Conservation (phyloP, 139 green algal genomes). For the Spirogloea muscicola region DNA sequence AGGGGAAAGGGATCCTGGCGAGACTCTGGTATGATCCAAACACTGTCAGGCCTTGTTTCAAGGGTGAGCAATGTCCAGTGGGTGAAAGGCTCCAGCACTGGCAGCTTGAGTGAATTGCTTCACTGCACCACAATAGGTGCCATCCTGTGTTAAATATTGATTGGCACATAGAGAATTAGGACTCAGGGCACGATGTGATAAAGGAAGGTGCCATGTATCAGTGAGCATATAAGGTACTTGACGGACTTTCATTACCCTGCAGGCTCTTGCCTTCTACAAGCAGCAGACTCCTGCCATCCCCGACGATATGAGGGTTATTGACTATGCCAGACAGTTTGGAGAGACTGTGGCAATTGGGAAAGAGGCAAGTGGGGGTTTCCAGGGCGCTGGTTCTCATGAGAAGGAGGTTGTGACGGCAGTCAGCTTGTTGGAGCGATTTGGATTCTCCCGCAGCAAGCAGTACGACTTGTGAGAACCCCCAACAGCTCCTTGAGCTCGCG, state of each 20-base stretch:
- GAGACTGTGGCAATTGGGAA: constrained; percentile 50
- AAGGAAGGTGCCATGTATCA: no score
- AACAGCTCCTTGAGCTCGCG: neutral
- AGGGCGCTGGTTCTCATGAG: neutral
- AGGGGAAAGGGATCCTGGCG: constrained; percentile 2
- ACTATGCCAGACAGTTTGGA: constrained; percentile 49
- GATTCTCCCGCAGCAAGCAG: constrained; percentile 1
- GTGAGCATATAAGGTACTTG: neutral
- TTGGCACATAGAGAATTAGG: no score
- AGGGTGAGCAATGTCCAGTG: neutral
- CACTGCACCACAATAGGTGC: neutral
- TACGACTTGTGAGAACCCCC: constrained; percentile 9
- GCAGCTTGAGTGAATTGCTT: neutral
- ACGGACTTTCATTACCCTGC: constrained; percentile 4
- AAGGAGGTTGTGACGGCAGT: constrained; percentile 5
- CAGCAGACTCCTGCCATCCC: constrained; percentile 64
- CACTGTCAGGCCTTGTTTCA: neutral
- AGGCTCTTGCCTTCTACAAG: constrained; percentile 66
- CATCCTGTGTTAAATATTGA: no score
- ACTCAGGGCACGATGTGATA: no score
- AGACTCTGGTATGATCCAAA: constrained; percentile 8
- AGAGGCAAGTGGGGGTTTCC: constrained; percentile 33
- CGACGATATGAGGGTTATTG: constrained; percentile 60
- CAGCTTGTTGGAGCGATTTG: constrained; percentile 21
- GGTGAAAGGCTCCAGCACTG: neutral